These are phyloP conservation scores for Rhizopogon vulgaris DNA, from an alignment of 768 basidiomycete genomes.

Conservation along the genomic window DNA sequence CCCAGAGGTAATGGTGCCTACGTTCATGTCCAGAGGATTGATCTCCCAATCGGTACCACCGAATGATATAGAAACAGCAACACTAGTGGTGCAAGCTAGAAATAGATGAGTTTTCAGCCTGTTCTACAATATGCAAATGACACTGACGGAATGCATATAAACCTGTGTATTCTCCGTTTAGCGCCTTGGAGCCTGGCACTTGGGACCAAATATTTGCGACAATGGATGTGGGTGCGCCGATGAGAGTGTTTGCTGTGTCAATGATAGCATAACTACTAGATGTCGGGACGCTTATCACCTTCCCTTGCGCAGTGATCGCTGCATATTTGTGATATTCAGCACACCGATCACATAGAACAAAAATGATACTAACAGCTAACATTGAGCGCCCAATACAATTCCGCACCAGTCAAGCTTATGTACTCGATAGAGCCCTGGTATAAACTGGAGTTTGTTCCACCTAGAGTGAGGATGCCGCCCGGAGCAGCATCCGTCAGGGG, in stretches of 20 bases:
- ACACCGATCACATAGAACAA: background rate
- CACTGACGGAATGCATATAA: slow-evolving; percentile 75
- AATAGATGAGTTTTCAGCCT: slow-evolving; percentile 1
- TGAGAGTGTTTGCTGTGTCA: slow-evolving; percentile 92
- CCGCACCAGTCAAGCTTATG: slow-evolving; percentile 26
- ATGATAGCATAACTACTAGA: slow-evolving; percentile 61
- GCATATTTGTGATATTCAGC: background rate
- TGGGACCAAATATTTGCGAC: slow-evolving; percentile 60
- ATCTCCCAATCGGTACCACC: slow-evolving; percentile 79
- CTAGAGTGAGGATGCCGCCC: slow-evolving; percentile 71
- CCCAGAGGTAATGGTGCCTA: slow-evolving; percentile 40
- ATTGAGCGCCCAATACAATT: slow-evolving; percentile 56
- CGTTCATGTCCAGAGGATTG: slow-evolving; percentile 69
- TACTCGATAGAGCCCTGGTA: slow-evolving; percentile 74
- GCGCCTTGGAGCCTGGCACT: slow-evolving; percentile 49
- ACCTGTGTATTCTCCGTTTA: slow-evolving; percentile 46
- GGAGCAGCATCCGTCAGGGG: slow-evolving; percentile 31
- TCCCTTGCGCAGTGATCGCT: slow-evolving; percentile 61
- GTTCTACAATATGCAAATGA: background rate
- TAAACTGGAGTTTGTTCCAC: slow-evolving; percentile 53
- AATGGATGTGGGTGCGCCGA: slow-evolving; percentile 70
- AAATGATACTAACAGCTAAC: slow-evolving; percentile 38
- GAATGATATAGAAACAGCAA: slow-evolving; percentile 63
- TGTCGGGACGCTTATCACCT: slow-evolving; percentile 35
- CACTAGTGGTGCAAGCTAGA: slow-evolving; percentile 58